These are phyloP conservation scores for Filobasidium wieringae DNA, from an alignment of 768 basidiomycete species.

Conservation along the genomic window DNA sequence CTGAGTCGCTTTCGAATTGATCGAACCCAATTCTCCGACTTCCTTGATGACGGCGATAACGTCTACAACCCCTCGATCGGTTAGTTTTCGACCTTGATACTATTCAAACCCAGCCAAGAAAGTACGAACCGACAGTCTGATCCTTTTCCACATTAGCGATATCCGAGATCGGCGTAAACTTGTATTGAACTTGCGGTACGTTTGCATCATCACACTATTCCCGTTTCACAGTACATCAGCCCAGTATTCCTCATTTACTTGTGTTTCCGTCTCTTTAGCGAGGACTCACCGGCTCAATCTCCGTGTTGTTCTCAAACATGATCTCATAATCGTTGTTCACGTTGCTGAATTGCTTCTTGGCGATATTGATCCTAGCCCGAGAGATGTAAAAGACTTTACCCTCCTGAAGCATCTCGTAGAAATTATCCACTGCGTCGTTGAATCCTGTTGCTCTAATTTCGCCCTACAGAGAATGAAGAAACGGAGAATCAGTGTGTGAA, in stretches of 20 bases:
- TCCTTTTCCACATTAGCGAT: conserved; percentile 63
- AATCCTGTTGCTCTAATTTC: conserved; percentile 80
- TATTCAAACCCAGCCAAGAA: neutral
- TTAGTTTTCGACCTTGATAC: neutral
- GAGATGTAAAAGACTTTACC: conserved; percentile 77
- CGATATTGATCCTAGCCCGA: conserved; percentile 80
- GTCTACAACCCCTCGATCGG: conserved; percentile 45
- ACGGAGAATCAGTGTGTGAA: neutral
- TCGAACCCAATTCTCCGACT: conserved; percentile 53
- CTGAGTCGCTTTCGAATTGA: conserved; percentile 62
- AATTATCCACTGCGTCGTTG: conserved; percentile 67
- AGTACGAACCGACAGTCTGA: conserved; percentile 58
- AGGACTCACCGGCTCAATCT: conserved; percentile 59
- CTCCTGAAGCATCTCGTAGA: conserved; percentile 76
- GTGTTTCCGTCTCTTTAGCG: neutral
- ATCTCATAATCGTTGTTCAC: conserved; percentile 88
- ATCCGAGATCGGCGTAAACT: conserved; percentile 56
- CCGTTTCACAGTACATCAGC: conserved; percentile 1
- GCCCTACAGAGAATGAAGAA: conserved; percentile 41
- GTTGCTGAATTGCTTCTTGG: conserved; percentile 92
- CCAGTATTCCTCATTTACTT: too few species aligned
- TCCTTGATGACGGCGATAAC: conserved; percentile 80
- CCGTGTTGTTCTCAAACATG: conserved; percentile 66
- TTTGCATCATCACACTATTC: conserved; percentile 64
- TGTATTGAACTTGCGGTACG: conserved; percentile 72